Evolutionary conservation across 2,329 filamentous ascomycete genomes (phyloP), one percentile per base, ranked within the genome.

Genomic region (Colletotrichum siamense): DNA sequence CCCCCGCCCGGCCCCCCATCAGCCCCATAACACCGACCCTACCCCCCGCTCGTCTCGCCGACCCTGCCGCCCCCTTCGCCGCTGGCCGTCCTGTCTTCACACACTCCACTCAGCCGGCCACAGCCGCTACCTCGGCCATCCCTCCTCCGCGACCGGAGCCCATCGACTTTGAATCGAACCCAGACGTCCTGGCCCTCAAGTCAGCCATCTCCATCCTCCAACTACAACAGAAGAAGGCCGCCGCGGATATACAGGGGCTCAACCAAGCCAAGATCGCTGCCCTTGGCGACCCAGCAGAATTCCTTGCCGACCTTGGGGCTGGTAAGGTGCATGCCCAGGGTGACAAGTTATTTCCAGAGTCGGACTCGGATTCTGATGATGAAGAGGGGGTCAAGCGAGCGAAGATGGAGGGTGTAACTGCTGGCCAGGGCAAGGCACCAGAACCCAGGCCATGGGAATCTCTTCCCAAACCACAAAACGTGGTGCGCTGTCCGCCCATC

Each of bases 131-230:
- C 26, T 79, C 81, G 39, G 83, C 83, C 49, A 85, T 89, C 44
- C 81, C 85, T 1, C 87, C 89, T 3, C 89, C 90, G 6, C 86
- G 87, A 4, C 88, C 89, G 0, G 84, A 87, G 52, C 87, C 91
- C 61, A 87, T 94, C 75, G 88, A 90, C 79, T 92, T 93, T 77
- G 88, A 91, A 78, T 84, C 86, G 71, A 98, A 98, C 82, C 93
- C 95, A 9, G 96, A 99, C 87, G 95, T 94, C 28, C 94, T 98
- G 76, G 96, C 96, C 7, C 89, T 98, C 76, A 93, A 94, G 79
- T 95, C 94, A 30, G 95, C 96, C 62, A 95, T 98, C 76, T 94
- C 95, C 10, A 93, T 98, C 68, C 88, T 99, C 63, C 95, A 98
- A 86, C 89, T 98, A 79, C 96, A 99, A 87, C 93, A 93, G 78